Evolutionary conservation across 768 basidiomycete genomes (phyloP).

Genomic region (Russula earlei): DNA sequence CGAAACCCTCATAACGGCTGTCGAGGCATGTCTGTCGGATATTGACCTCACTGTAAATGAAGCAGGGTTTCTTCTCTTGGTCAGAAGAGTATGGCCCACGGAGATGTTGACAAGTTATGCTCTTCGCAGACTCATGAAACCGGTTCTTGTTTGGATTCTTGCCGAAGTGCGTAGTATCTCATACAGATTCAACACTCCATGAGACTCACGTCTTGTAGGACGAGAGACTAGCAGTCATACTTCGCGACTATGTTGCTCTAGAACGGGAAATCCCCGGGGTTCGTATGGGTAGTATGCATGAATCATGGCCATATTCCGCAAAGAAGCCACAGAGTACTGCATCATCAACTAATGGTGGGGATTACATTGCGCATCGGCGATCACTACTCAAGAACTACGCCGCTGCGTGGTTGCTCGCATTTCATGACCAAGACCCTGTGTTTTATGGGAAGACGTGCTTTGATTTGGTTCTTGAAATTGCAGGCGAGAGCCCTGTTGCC

Average conservation of each 20-base stretch:
- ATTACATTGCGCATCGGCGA: constrained; percentile 56
- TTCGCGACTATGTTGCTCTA: constrained; percentile 58
- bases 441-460: constrained; percentile 47
- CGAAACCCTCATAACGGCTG: constrained; percentile 58
- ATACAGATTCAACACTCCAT: not conserved
- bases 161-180: constrained; percentile 43
- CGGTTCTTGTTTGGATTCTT: constrained; percentile 60
- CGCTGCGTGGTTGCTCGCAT: constrained; percentile 55
- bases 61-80: constrained; percentile 58
- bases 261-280: constrained; percentile 56
- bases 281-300: constrained; percentile 33
- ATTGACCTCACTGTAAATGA: constrained; percentile 69
- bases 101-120: constrained; percentile 66
- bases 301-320: constrained; percentile 45
- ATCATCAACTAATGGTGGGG: constrained; percentile 52
- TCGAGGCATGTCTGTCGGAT: constrained; percentile 63
- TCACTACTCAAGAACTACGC: constrained; percentile 47
- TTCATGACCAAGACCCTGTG: constrained; percentile 51
- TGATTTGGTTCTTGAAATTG: constrained; percentile 41
- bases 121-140: constrained; percentile 46
- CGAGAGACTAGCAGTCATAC: constrained; percentile 51
- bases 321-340: constrained; percentile 29
- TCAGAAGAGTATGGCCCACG: constrained; percentile 64
- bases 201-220: constrained; percentile 36
- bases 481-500: constrained; percentile 25